A percentile compares a stretch with the other conserved stretches of the same genome.
phyloP scores from a whole-genome alignment of 2,329 filamentous ascomycete genomes.

The Botryotinia narcissicola region DNA sequence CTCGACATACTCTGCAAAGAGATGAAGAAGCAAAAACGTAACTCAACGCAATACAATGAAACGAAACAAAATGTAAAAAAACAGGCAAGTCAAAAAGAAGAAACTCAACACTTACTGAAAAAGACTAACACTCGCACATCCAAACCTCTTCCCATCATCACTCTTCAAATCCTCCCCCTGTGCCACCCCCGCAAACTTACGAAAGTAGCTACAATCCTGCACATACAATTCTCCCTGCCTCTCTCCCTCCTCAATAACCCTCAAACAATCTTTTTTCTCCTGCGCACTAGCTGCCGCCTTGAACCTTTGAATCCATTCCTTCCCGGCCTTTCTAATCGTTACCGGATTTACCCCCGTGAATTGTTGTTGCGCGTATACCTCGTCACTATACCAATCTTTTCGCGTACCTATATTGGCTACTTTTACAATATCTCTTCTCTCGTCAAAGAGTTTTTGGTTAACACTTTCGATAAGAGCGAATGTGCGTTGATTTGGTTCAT shows the following conservation, averaged over 20 bases:
- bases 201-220: slow-evolving; percentile 36
- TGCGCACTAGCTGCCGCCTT: not conserved
- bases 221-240: slow-evolving; percentile 24
- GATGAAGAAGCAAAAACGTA: not conserved
- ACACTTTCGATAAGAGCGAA: slow-evolving; percentile 12
- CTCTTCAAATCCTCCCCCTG: slow-evolving; percentile 14
- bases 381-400: slow-evolving; percentile 34
- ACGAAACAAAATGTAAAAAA: not conserved
- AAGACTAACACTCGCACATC: slow-evolving; percentile 44
- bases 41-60: not conserved
- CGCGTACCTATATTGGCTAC: slow-evolving; percentile 23
- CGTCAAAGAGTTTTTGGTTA: not conserved
- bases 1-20: not conserved
- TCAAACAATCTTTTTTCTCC: slow-evolving; percentile 15
- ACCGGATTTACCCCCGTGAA: slow-evolving; percentile 41
- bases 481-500: slow-evolving; percentile 11
- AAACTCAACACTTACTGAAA: slow-evolving; percentile 42
- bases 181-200: slow-evolving; percentile 22
- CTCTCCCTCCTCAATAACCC: slow-evolving; percentile 18
- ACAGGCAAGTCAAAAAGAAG: not conserved
- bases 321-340: slow-evolving; percentile 26
- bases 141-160: slow-evolving; percentile 27
- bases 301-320: slow-evolving; percentile 30
- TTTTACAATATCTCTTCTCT: slow-evolving; percentile 18
- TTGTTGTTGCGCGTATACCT: slow-evolving; percentile 44